Base-by-base conservation (phyloP, 2,329 filamentous ascomycete genomes). In the Fusarium liriodendri region DNA sequence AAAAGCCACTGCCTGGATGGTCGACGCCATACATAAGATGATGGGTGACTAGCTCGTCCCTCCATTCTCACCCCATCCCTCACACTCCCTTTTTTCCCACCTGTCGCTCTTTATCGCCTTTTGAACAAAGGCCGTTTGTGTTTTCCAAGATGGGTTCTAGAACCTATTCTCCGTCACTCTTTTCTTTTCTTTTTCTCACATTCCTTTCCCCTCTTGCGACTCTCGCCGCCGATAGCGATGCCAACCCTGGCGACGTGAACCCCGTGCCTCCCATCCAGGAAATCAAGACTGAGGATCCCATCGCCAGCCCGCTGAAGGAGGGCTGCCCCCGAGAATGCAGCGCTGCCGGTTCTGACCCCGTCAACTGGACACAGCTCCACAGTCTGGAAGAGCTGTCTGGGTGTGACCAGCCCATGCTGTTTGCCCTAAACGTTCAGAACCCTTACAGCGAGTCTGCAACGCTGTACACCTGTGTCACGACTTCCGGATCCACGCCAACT, bases 281-380 rank as follows among this genome's bases (percentile, higher is more conserved):
- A 42, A 75, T 76, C 74, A 68, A 76, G 62, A 70, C 66, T 33
- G 74, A 75, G 20, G 75, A 78, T n/a, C 66, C 75, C n/a, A 76
- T 78, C 45, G 72, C 75, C 5, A 74, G 68, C 18, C 75, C 76
- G 11, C 69, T 78, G 10, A 74, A 64, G 6, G 69, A 77, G 11
- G 77, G 77, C 58, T 78, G 77, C 57, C 77, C 77, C 27, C 67
- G 74, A 32, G 20, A 64, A 0, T 78, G 77, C 62, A 45, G 61
- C 27, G 60, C 68, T 8, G 72, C 74, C 10, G 77, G 76, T 1
- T 63, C 37, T 8, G 74, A 78, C 18, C 74, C 77, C 3, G 62
- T 67, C 55, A 76, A 74, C 33, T 78, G 77, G 77, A 78, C 77
- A 1, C 74, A 78, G 54, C 18, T 78, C 8, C 76, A 78, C 5